These are phyloP conservation scores for Ophiostoma angusticollis DNA, from an alignment of 2,329 filamentous ascomycete species.

Conservation along the genomic window DNA sequence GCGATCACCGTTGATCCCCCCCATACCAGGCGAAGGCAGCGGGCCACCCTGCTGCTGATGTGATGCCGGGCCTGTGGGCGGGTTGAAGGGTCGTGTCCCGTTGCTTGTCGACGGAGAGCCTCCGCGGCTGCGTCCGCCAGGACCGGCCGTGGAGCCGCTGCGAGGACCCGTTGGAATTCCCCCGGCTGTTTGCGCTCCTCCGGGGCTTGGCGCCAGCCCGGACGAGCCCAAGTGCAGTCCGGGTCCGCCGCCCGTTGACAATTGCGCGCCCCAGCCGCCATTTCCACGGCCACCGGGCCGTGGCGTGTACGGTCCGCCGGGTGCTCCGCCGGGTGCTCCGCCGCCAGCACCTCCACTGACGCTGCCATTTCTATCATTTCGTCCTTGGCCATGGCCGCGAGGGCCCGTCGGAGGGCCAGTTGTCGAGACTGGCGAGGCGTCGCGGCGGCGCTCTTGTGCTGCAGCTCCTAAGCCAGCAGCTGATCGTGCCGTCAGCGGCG, in stretches of 20 bases:
- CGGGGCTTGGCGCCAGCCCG: conserved; percentile 24
- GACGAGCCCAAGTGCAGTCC: conserved; percentile 9
- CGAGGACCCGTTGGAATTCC: conserved; percentile 38
- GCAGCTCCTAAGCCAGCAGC: conserved; percentile 19
- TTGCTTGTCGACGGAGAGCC: conserved; percentile 2
- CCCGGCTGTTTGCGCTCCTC: conserved; percentile 25
- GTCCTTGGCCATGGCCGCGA: conserved; percentile 8
- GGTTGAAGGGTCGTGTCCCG: conserved; percentile 38
- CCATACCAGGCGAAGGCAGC: not conserved
- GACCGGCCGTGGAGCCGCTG: no score
- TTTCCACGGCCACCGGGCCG: conserved; percentile 1
- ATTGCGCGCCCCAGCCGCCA: conserved; percentile 17
- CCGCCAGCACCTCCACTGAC: conserved; percentile 1
- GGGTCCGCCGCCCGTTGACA: conserved; percentile 4
- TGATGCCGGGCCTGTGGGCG: conserved; percentile 40
- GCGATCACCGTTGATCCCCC: conserved; percentile 1
- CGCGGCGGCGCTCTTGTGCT: conserved; percentile 17
- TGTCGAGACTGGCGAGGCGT: conserved; percentile 1
- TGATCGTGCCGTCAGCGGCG: conserved; percentile 21
- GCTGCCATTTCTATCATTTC: conserved; percentile 1
- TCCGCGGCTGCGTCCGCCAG: conserved; percentile 2
- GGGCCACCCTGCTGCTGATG: conserved; percentile 17
- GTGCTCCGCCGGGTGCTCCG: not conserved
- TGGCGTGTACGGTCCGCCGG: conserved; percentile 1
- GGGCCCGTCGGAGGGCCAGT: conserved; percentile 10